phyloP scores from a whole-genome alignment of 805 yeast genomes.

The Zygosaccharomyces bailii region DNA sequence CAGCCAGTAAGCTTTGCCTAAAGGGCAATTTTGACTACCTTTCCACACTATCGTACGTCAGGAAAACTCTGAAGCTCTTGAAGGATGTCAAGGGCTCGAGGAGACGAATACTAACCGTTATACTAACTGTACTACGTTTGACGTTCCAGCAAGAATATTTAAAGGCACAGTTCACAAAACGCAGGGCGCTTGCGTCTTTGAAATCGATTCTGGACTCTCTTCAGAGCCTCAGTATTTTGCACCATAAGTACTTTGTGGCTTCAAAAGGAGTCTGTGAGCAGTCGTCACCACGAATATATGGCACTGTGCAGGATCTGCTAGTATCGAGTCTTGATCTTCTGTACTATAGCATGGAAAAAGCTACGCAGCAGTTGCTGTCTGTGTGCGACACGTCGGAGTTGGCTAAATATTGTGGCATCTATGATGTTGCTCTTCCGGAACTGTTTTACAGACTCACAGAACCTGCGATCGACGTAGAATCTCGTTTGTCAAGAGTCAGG shows the following conservation, averaged over 20 bases:
- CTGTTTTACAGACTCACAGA: constrained; percentile 24
- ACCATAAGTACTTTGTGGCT: constrained; percentile 28
- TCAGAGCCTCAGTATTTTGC: constrained; percentile 25
- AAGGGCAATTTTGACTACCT: constrained; percentile 12
- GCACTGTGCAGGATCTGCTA: constrained; percentile 30
- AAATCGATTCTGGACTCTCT: constrained; percentile 17
- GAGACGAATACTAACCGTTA: constrained; percentile 11
- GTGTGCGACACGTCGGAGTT: constrained; percentile 36
- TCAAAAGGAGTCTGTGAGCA: constrained; percentile 30
- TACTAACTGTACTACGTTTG: constrained; percentile 20
- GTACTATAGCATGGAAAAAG: constrained; percentile 27
- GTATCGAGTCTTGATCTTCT: constrained; percentile 32
- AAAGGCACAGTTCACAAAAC: constrained; percentile 19
- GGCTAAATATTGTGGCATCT: constrained; percentile 43
- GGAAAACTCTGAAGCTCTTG: constrained; percentile 6
- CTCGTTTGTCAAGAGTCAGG: constrained; percentile 37
- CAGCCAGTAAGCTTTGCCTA: constrained; percentile 8
- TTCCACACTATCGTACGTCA: constrained; percentile 9
- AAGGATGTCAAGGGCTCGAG: constrained; percentile 2
- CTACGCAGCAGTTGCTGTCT: constrained; percentile 30
- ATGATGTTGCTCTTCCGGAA: constrained; percentile 37
- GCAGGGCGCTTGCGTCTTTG: constrained; percentile 18
- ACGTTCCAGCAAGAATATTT: constrained; percentile 27
- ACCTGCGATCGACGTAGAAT: constrained; percentile 27
- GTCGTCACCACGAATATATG: not conserved